Evolutionary conservation across 805 yeast species (phyloP).

Genomic region (Candida hungchunana): DNA sequence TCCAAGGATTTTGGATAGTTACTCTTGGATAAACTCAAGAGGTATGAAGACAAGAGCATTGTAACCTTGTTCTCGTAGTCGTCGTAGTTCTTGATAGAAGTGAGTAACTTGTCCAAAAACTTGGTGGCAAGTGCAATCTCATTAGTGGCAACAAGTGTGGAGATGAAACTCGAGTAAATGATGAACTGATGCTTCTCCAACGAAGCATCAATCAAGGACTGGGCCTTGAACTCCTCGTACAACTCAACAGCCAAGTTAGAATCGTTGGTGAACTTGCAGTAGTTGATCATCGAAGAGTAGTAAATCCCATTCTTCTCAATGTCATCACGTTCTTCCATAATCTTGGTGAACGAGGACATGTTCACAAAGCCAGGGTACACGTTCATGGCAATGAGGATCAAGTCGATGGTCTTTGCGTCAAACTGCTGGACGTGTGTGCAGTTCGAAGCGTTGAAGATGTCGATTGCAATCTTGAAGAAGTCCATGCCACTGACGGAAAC

Average conservation of each 20-base stretch:
- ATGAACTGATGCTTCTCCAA: constrained; percentile 37
- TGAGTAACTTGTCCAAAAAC: constrained; percentile 51
- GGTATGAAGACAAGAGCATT: constrained; percentile 39
- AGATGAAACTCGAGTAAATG: constrained; percentile 48
- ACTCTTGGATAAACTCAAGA: constrained; percentile 34
- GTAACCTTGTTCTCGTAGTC: constrained; percentile 34
- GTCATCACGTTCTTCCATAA: constrained; percentile 28
- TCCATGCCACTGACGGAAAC: constrained; percentile 38
- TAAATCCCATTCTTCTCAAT: constrained; percentile 30
- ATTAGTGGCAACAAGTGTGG: constrained; percentile 47
- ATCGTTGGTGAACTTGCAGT: constrained; percentile 36
- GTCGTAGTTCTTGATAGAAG: constrained; percentile 36
- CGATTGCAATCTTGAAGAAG: constrained; percentile 48
- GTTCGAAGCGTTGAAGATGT: constrained; percentile 38
- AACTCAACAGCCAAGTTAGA: constrained; percentile 33
- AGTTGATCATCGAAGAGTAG: constrained; percentile 37
- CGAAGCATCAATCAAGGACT: constrained; percentile 9
- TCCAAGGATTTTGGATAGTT: constrained; percentile 32
- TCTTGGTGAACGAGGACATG: constrained; percentile 28
- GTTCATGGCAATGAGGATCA: constrained; percentile 42
- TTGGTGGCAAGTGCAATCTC: constrained; percentile 48
- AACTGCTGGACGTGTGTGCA: constrained; percentile 40
- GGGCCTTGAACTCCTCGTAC: constrained; percentile 35
- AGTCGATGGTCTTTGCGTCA: constrained; percentile 40
- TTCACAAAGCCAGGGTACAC: constrained; percentile 35